Evolutionary conservation across 164 flowering plant species (phyloP).

Genomic region (Vitis labrusca): DNA sequence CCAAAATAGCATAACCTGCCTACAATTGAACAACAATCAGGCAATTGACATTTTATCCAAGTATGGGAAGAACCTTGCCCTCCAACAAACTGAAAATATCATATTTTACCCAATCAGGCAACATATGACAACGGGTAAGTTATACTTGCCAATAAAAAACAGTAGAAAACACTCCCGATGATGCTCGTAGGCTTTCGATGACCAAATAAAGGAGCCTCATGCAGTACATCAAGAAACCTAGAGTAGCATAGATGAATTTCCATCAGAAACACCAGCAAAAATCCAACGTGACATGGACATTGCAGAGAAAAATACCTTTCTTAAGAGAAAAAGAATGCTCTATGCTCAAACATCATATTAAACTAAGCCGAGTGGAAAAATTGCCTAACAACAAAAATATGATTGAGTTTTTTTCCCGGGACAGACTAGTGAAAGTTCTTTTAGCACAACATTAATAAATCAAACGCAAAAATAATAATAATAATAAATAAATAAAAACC

Average conservation of each 20-base stretch:
- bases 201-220: conserved; percentile 88
- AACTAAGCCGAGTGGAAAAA: background rate
- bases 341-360: background rate
- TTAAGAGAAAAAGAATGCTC: background rate
- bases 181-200: conserved; percentile 70
- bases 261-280: conserved; percentile 5
- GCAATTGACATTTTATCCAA: background rate
- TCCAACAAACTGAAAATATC: too few relatives aligned
- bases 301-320: background rate
- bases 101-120: too few relatives aligned
- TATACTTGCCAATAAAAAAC: conserved; percentile 74
- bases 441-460: too few relatives aligned
- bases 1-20: conserved; percentile 88
- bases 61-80: too few relatives aligned
- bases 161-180: conserved; percentile 64
- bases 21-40: conserved; percentile 33
- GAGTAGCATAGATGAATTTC: background rate
- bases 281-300: too few relatives aligned
- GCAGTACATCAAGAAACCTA: conserved; percentile 86
- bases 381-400: too few relatives aligned
- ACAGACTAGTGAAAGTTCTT: too few relatives aligned
- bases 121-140: too few relatives aligned
- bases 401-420: too few relatives aligned
- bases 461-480: too few relatives aligned
- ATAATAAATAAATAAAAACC: too few relatives aligned